Evolutionary conservation across 2,329 filamentous ascomycete genomes (phyloP).

Genomic region (Metarhizium robertsii): DNA sequence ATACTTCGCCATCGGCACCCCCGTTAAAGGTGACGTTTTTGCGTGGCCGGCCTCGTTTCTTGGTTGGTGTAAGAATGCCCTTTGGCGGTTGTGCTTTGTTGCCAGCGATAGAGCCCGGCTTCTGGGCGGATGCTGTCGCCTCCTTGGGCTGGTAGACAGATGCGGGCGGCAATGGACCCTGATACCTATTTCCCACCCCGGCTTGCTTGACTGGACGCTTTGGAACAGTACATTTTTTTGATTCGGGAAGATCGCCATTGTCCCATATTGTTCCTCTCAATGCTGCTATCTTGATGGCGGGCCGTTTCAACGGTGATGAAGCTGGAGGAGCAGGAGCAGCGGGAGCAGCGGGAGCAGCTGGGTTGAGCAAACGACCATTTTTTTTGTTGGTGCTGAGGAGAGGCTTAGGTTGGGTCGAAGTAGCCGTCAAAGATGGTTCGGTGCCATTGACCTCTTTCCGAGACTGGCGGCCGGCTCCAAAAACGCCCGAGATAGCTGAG

Average conservation of each 20-base stretch:
- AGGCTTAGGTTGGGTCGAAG: neutral
- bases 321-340: neutral
- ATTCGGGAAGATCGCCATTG: conserved; percentile 14
- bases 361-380: conserved; percentile 1
- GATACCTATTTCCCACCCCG: neutral
- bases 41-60: conserved; percentile 27
- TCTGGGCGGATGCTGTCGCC: neutral
- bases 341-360: neutral
- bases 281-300: conserved; percentile 27
- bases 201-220: conserved; percentile 3
- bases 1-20: conserved; percentile 33
- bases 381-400: conserved; percentile 1
- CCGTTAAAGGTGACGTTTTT: conserved; percentile 47
- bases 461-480: conserved; percentile 13
- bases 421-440: neutral
- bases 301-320: conserved; percentile 7
- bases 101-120: conserved; percentile 5
- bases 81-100: conserved; percentile 27
- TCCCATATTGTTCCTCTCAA: conserved; percentile 30
- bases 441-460: conserved; percentile 8
- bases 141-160: neutral
- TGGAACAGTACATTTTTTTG: conserved; percentile 10
- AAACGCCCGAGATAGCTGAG: conserved; percentile 20
- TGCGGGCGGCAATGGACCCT: too few relatives aligned
- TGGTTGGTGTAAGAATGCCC: conserved; percentile 45